These are phyloP conservation scores for Volvox carteri DNA, from an alignment of 163 green algal species.

Conservation along the genomic window DNA sequence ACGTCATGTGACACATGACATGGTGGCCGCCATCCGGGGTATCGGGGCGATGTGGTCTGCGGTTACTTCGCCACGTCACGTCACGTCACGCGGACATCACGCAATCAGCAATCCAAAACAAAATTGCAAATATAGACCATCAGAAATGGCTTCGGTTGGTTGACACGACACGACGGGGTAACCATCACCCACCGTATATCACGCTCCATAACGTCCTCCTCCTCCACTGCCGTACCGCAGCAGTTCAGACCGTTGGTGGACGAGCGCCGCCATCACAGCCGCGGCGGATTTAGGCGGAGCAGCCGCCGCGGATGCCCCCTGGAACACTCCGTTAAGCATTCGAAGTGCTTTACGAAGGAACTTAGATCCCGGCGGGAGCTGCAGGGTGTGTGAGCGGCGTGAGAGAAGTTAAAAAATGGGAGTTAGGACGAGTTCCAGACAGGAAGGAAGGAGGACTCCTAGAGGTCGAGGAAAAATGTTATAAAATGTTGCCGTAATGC, in stretches of 20 bases:
- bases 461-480: too few relatives aligned
- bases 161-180: not conserved
- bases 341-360: too few relatives aligned
- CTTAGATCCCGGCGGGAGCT: too few relatives aligned
- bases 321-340: too few relatives aligned
- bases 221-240: conserved; percentile 26
- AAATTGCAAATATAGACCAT: not conserved
- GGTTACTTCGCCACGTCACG: not conserved
- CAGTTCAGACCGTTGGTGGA: not conserved
- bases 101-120: not conserved
- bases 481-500: too few relatives aligned
- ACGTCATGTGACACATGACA: not conserved
- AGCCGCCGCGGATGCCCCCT: too few relatives aligned
- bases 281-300: not conserved
- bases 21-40: not conserved
- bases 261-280: not conserved
- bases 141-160: not conserved
- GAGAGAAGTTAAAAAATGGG: too few relatives aligned
- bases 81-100: not conserved
- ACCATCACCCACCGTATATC: conserved; percentile 23
- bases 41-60: too few relatives aligned
- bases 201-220: conserved; percentile 44
- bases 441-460: too few relatives aligned
- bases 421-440: too few relatives aligned
- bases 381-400: too few relatives aligned